Base-by-base conservation (phyloP, 306 rosid genomes). In the Pachyrhizus erosus region DNA sequence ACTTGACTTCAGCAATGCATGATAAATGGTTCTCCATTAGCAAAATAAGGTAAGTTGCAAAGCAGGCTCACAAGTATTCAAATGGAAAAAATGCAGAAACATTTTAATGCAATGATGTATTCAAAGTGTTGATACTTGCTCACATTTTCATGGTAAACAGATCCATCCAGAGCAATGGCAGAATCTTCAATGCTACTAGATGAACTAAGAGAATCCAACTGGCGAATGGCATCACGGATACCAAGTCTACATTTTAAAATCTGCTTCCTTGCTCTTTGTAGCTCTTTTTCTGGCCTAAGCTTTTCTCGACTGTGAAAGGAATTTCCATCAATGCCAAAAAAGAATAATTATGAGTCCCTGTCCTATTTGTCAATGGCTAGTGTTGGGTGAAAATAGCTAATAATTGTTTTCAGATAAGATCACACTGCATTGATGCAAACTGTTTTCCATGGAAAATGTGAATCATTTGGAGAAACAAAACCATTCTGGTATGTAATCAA, bases 271-370 rank as follows among this genome's bases (percentile, higher is more conserved):
- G 98, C 98, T 88, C 97, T 88, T 81, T 85, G 89, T 64, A 94
- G 89, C 86, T 94, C 98, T 82, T 86, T 92, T 79, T 92, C 98
- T 13, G 97, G 98, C 88, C 85, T 91, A 77, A 94, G 90, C 88
- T 94, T 94, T 87, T 94, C 98, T 85, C 96, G 92, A 75, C 98
- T 94, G 83, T n/a, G 8, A 79, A 57, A 75, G 13, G 70, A 66
- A 80, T 80, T 79, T n/a, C 57, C 82, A 76, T 39, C 12, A 79
- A 39, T 64, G 40, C 49, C 12, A 71, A 76, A 69, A 64, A 54
- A 29, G 43, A 6, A 60, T 17, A 78, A 72, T 55, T 24, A 49
- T 85, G 76, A 75, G 80, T 65, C 51, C 15, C 42, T 5, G 40
- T 31, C 69, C 65, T 21, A 46, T 45, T 54, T 83, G 55, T 29